Base-by-base conservation (phyloP, 495 filamentous ascomycete genomes). In the Cenococcum geophilum region DNA sequence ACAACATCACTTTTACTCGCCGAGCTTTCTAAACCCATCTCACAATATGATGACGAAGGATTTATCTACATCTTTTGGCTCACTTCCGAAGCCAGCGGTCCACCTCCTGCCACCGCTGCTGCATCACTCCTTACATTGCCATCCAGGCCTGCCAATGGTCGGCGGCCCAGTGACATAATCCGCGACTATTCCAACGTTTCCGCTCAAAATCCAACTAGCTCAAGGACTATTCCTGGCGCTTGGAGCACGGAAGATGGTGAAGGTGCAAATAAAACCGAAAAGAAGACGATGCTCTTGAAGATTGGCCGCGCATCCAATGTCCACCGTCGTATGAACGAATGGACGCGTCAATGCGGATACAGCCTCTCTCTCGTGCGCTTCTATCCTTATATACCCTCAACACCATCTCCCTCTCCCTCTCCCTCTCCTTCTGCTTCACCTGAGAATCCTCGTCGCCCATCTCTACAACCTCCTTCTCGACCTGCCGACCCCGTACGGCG, bases 1-100 rank as follows among this genome's bases (percentile, higher is more conserved):
- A 88, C 81, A 18, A 85, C 84, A 18, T 85, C 85, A 6, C 68
- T 74, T 21, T 78, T 92, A 27, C 79, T 89, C 43, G 76, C 81
- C 34, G 92, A 96, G 71, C 77, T 97, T 4, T 83, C 84, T 14
- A 96, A 95, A 68, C 89, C 92, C 11, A 80, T 95, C 61, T 89
- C 89, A 3, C 74, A 74, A 5, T 74, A 78, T 43, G 93, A 97
- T 67, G 89, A 95, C 50, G 80, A 89, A 48, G 93, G 93, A 40
- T 98, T 91, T 71, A 97, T 97, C 65, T 98, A 98, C 78, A 93
- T 98, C 67, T 98, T 97, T 80, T 96, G 91, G 91, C 77, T 96
- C 4, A 86, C 82, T 4, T 82, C 82, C 42, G 81, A 80, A 57
- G 79, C 72, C n/a, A 62, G 67, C 0, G 73, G 74, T 4, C 63